Evolutionary conservation across 352 stramenopile species (phyloP), one percentile per base, ranked within the genome.

Genomic region (Aphanomyces invadans): DNA sequence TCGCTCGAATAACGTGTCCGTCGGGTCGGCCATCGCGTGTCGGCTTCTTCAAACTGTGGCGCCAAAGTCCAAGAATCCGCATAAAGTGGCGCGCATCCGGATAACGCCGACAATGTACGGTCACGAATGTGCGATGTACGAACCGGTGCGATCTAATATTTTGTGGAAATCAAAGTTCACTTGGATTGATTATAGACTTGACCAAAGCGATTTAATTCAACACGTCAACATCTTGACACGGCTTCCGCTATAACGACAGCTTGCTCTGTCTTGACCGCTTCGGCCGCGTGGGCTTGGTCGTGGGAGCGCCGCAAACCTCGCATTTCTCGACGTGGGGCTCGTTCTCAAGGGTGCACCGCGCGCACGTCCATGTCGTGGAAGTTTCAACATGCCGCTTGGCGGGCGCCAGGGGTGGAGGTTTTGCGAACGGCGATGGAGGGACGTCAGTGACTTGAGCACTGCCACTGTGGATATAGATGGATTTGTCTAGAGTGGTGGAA

Each of bases 381-480:
- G 15, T n/a, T 29, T 57, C 49, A 4, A 38, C 12, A 11, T n/a
- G 49, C 29, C 49, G 49, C 25, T 57, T 57, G 15, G 36, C 25
- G 7, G 49, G 49, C 21, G 4, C 7, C 25, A 26, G 29, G 15
- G 19, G 9, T 57, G 44, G 7, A 9, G n/a, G 19, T 57, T 29
- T 36, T 15, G 49, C 49, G 5, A 32, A 33, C 49, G 49, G 7
- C 25, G 49, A 26, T 21, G 49, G 49, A 21, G 4, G 19, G 21
- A 33, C n/a, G 29, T 57, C 49, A 1, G 23, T 33, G 25, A 93
- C 90, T 53, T 93, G 81, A 60, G 82, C 71, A 12, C 83, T 90
- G 31, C 73, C 62, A 3, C 81, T 88, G 74, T 93, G 82, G 25
- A 93, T 82, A 55, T 88, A 93, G 44, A 93, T 87, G 54, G 88